Evolutionary conservation across 495 filamentous ascomycete genomes (phyloP).

Genomic region (Neurospora pannonica): DNA sequence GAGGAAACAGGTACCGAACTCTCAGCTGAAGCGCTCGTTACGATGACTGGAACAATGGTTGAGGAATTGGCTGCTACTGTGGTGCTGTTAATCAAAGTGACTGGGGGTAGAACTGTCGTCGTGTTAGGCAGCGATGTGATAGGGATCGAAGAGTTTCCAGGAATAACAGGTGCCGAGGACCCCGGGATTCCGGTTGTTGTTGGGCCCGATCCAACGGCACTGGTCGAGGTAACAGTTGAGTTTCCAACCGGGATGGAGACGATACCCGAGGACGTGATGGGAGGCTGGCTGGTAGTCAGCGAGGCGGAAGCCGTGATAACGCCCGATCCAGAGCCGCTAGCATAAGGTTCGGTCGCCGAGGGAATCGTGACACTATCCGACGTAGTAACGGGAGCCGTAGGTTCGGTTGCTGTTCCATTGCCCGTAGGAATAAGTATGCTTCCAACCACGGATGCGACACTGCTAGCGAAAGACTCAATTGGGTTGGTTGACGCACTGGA

Average conservation of each 20-base stretch:
- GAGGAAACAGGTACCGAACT: background rate
- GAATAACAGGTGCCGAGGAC: background rate
- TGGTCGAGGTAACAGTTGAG: background rate
- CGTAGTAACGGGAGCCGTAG: background rate
- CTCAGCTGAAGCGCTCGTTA: background rate
- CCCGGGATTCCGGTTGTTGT: background rate
- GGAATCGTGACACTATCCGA: background rate
- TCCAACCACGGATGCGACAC: background rate
- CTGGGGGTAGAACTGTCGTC: background rate
- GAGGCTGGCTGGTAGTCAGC: background rate
- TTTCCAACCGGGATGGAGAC: background rate
- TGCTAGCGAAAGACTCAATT: constrained; percentile 1
- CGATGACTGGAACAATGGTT: background rate
- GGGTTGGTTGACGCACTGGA: background rate
- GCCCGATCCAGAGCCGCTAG: background rate
- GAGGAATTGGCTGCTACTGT: background rate
- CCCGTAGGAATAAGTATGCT: constrained; percentile 1
- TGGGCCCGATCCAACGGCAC: background rate
- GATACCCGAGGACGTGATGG: background rate
- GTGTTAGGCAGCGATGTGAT: background rate
- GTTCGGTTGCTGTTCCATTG: background rate
- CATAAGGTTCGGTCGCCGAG: background rate
- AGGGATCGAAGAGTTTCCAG: background rate
- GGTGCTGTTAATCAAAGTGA: background rate
- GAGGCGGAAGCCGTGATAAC: background rate